A percentile compares a stretch with the other conserved stretches of the same genome.
Evolutionary conservation across 768 basidiomycete species (phyloP).

Genomic region (Lactarius deliciosus): DNA sequence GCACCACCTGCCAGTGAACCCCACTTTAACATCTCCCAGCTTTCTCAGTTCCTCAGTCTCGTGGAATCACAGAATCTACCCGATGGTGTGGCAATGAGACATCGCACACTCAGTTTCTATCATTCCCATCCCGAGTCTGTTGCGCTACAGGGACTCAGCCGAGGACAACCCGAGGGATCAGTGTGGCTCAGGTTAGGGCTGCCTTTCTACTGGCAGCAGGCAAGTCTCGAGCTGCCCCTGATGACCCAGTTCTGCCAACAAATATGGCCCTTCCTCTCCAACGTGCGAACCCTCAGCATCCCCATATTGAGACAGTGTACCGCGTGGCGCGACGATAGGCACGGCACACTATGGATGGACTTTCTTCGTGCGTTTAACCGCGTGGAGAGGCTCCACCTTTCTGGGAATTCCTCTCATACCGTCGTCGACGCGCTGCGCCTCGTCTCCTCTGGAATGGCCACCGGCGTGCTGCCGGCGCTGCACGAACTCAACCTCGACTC

Average conservation of each 20-base stretch:
- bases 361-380: background rate
- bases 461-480: conserved; percentile 7
- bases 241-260: conserved; percentile 1
- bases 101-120: background rate
- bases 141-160: background rate
- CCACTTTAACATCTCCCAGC: background rate
- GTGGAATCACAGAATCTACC: no score
- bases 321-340: no score
- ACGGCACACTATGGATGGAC: background rate
- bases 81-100: background rate
- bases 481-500: conserved; percentile 5
- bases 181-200: conserved; percentile 1
- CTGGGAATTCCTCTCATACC: no score
- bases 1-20: background rate
- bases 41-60: background rate
- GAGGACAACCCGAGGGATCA: background rate
- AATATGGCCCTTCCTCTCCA: background rate
- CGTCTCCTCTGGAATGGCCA: background rate
- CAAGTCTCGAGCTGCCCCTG: background rate
- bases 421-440: background rate
- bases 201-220: no score
- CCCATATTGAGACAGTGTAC: no score
- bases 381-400: background rate
- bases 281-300: background rate
- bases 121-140: background rate